Conservation (phyloP, 176 grass and related monocot species). For the Carex cristatella region DNA sequence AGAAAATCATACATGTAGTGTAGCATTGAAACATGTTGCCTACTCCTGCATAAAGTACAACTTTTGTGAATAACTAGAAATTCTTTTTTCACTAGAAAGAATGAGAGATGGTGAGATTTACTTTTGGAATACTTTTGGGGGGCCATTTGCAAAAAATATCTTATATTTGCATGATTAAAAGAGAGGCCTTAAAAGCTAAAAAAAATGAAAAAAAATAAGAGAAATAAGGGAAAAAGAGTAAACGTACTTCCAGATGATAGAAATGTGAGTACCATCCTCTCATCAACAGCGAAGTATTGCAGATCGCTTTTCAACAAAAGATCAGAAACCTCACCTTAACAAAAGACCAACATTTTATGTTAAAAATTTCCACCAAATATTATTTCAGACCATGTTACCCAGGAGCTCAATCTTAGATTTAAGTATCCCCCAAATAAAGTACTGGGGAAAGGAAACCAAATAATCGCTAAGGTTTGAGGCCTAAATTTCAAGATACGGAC, state of each 20-base stretch:
- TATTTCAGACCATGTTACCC: not conserved
- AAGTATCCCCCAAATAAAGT: not conserved
- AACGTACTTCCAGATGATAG: constrained; percentile 67
- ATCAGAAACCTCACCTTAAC: constrained; percentile 53
- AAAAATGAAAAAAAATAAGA: not conserved
- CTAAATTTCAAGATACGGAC: not conserved
- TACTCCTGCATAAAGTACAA: constrained; percentile 37
- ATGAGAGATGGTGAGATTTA: not conserved
- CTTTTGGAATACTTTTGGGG: not conserved
- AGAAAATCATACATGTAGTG: constrained; percentile 40
- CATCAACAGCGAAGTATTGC: constrained; percentile 44
- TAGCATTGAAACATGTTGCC: constrained; percentile 45
- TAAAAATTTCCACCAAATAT: not conserved
- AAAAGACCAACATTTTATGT: constrained; percentile 10
- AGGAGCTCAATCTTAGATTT: not conserved
- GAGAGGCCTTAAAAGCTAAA: not conserved
- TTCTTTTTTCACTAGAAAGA: not conserved
- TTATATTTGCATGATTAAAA: not conserved
- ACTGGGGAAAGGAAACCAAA: not conserved
- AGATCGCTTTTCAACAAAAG: constrained; percentile 46
- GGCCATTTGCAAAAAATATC: not conserved
- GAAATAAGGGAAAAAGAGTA: not conserved
- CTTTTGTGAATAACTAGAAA: not conserved
- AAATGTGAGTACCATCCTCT: constrained; percentile 47
- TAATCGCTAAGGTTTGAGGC: not conserved